Conservation (phyloP, 2,329 filamentous ascomycete species). For the Beauveria pseudobassiana region DNA sequence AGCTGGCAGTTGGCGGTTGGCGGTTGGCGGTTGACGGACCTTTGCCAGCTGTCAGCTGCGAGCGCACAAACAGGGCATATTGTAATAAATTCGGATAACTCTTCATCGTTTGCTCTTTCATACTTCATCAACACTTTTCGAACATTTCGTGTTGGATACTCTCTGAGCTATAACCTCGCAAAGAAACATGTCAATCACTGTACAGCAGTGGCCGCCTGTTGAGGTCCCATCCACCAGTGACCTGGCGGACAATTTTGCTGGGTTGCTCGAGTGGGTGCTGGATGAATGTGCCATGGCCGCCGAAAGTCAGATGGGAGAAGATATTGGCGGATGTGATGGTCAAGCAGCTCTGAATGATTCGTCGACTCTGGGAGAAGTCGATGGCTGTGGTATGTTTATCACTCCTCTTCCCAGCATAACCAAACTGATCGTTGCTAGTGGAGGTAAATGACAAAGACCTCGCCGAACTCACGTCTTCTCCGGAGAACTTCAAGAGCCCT, state of each 20-base stretch:
- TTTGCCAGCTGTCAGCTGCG: constrained; percentile 2
- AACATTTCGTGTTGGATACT: neutral
- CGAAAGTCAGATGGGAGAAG: neutral
- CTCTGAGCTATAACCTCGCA: neutral
- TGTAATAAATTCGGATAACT: neutral
- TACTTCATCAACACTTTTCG: neutral
- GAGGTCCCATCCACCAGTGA: neutral
- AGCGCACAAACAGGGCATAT: constrained; percentile 1
- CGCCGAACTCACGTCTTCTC: neutral
- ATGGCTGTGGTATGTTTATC: neutral
- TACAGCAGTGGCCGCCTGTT: neutral
- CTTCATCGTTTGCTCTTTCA: neutral
- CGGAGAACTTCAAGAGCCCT: too few species aligned
- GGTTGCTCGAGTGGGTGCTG: constrained; percentile 1
- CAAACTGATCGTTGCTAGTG: neutral
- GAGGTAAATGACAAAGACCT: too few species aligned
- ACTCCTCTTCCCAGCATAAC: neutral
- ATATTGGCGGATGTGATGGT: too few species aligned
- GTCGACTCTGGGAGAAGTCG: neutral
- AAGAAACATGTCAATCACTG: neutral
- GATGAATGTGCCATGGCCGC: neutral
- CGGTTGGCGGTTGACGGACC: neutral
- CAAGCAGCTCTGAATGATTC: neutral
- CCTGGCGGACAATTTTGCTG: neutral
- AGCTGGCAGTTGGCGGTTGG: neutral